Conservation (phyloP, 257 asterid species). For the Solanum pinnatisectum region DNA sequence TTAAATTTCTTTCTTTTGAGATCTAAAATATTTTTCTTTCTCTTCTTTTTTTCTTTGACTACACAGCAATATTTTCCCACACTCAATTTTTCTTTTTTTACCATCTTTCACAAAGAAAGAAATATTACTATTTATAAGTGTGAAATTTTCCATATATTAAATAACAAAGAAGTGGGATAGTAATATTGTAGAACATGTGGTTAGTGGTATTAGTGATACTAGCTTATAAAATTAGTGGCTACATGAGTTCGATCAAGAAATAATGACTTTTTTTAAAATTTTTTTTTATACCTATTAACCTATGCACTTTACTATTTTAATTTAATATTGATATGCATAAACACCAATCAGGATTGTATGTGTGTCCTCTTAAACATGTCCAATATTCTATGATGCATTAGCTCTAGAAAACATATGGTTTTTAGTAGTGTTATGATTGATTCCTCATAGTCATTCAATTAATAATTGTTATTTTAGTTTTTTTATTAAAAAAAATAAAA, state of each 20-base stretch:
- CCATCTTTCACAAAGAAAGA: background rate
- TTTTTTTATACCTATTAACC: no score
- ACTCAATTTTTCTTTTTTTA: background rate
- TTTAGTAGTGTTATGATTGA: background rate
- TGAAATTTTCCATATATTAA: background rate
- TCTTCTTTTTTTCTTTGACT: background rate
- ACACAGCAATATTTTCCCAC: background rate
- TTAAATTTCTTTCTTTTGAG: no score
- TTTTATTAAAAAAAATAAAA: no score
- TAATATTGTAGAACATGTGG: background rate
- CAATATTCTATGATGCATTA: background rate
- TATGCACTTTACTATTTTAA: no score
- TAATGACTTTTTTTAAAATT: background rate
- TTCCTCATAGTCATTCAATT: no score
- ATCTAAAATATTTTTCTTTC: background rate
- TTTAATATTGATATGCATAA: no score
- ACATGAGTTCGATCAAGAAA: no score
- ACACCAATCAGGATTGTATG: no score
- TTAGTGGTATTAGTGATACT: background rate
- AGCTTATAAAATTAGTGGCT: no score
- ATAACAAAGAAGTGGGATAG: background rate
- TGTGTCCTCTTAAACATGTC: background rate
- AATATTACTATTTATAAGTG: background rate
- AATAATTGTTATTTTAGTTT: no score
- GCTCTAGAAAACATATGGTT: background rate